Evolutionary conservation across 2,329 filamentous ascomycete species (phyloP), one percentile per base, ranked within the genome.

Genomic region (Chaetomiaceae sp.): DNA sequence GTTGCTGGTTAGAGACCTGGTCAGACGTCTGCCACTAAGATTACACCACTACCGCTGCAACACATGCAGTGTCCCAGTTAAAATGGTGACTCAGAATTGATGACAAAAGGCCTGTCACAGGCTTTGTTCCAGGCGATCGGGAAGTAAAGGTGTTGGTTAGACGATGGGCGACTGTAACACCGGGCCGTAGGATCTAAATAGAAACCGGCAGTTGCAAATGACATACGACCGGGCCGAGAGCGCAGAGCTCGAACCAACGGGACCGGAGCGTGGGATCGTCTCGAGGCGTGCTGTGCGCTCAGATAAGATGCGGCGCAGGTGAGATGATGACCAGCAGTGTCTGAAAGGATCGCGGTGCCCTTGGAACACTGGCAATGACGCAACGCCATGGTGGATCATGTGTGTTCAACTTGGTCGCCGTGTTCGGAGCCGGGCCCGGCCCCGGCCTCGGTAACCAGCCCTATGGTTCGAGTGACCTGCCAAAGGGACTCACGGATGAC

Each of bases 181-280:
- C 17, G 37, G 12, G 34, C 37, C 43, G 25, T n/a, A 45, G 20
- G 19, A 45, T 43, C 45, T 44, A 46, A 40, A 46, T 43, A 47
- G 46, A 51, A 46, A 34, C 19, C 22, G 23, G 2, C 7, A 33
- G n/a, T 4, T 33, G 23, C 20, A 43, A 43, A 48, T 44, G 15
- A 31, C 43, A 25, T 47, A 48, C 25, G 44, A 20, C 43, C 47
- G 51, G 51, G 19, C 25, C 39, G 43, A 37, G 12, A n/a, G 38
- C 6, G 49, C 49, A 45, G 44, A 34, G 22, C 39, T 52, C 47
- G 17, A 54, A 57, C 55, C 55, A 57, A 57, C 55, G 36, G 50
- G 12, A 31, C 17, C 9, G 11, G 23, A 47, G 31, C 11, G 27
- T 29, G 20, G 15, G 22, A 44, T 51, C 43, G 45, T 51, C 48